A percentile compares a stretch with the other conserved stretches of the same genome.
Conservation (phyloP, 352 stramenopile genomes). For the Elongisporangium anandrum region DNA sequence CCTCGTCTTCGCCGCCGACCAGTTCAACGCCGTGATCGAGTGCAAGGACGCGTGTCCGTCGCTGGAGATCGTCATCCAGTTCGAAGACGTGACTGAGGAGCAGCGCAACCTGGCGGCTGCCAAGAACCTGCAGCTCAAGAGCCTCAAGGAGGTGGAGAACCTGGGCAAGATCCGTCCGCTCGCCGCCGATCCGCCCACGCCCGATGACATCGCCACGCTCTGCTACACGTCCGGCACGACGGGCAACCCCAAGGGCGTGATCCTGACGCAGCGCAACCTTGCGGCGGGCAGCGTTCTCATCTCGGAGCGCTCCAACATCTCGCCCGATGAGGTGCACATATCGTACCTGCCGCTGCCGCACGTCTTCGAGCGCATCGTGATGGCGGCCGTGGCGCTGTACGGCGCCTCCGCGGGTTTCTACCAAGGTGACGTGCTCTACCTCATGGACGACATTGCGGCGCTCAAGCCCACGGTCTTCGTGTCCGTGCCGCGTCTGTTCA, state of each 20-base stretch:
- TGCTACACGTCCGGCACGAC: slow-evolving; percentile 61
- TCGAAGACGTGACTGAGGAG: slow-evolving; percentile 20
- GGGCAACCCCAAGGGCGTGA: slow-evolving; percentile 43
- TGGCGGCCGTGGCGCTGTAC: slow-evolving; percentile 76
- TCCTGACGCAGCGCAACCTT: slow-evolving; percentile 45
- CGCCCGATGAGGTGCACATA: slow-evolving; percentile 67
- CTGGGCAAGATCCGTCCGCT: slow-evolving; percentile 16
- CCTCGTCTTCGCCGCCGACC: slow-evolving; percentile 28
- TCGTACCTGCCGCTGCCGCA: slow-evolving; percentile 92
- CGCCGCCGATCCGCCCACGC: slow-evolving; percentile 19
- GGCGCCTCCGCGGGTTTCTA: slow-evolving; percentile 66
- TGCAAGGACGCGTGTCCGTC: slow-evolving; percentile 23
- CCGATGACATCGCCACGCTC: slow-evolving; percentile 35
- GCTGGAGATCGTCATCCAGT: slow-evolving; percentile 27
- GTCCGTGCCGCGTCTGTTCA: slow-evolving; percentile 91
- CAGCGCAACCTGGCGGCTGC: slow-evolving; percentile 17
- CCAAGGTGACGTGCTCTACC: slow-evolving; percentile 78
- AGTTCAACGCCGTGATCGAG: slow-evolving; percentile 29
- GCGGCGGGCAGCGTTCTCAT: slow-evolving; percentile 13
- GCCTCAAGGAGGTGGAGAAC: slow-evolving; percentile 22
- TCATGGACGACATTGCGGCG: slow-evolving; percentile 91
- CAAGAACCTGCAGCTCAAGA: slow-evolving; percentile 26
- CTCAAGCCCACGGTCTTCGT: slow-evolving; percentile 90
- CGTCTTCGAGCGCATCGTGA: slow-evolving; percentile 89
- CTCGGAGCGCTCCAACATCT: background rate